phyloP scores from a whole-genome alignment of 1,139 yeast species.

The Entelexis paramagnoliae region DNA sequence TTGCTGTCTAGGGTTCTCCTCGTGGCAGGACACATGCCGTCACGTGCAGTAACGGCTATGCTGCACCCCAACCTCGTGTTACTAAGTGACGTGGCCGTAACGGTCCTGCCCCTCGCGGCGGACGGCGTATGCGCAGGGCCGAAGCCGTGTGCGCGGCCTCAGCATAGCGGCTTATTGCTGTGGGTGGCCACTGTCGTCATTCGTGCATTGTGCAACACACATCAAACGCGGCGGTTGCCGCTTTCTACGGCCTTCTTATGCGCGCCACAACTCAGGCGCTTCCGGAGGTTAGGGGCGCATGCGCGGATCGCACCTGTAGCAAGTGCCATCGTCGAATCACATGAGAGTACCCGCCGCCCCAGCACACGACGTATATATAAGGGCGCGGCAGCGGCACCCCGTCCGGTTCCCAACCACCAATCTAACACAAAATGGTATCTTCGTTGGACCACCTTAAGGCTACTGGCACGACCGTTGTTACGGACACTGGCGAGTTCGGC shows the following conservation, averaged over 20 bases:
- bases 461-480: constrained; percentile 89
- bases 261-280: constrained; percentile 1
- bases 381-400: not conserved
- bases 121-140: too few species aligned
- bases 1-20: constrained; percentile 3
- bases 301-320: constrained; percentile 2
- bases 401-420: not conserved
- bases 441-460: constrained; percentile 91
- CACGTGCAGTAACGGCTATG: constrained; percentile 1
- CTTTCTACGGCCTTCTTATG: not conserved
- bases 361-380: not conserved
- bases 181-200: too few species aligned
- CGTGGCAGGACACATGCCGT: not conserved
- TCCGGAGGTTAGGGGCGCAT: not conserved
- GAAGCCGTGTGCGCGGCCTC: too few species aligned
- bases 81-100: constrained; percentile 5
- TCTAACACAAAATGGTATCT: constrained; percentile 33
- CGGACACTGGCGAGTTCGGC: constrained; percentile 98
- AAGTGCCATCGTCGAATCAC: constrained; percentile 8
- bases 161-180: too few species aligned
- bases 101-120: not conserved
- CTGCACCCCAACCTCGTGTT: not conserved
- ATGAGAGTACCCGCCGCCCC: constrained; percentile 1
- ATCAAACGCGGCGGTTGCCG: too few species aligned
- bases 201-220: too few species aligned